phyloP scores from a whole-genome alignment of 805 yeast species.

The Candida krabiensis region DNA sequence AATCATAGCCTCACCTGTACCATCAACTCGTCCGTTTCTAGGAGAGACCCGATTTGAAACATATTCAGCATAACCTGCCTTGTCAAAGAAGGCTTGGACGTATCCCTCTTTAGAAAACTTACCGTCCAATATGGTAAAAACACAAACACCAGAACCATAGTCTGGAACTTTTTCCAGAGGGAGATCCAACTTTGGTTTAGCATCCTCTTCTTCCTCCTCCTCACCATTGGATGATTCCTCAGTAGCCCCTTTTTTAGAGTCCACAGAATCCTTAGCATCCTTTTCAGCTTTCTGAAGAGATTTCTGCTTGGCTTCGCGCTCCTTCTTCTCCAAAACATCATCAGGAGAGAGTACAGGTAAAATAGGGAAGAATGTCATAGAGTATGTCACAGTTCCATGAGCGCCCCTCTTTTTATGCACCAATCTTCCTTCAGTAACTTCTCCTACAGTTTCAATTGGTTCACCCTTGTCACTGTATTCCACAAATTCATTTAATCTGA shows the following conservation, averaged over 20 bases:
- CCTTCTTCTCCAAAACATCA: constrained; percentile 56
- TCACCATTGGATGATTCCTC: constrained; percentile 35
- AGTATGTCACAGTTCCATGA: constrained; percentile 75
- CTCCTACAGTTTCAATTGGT: constrained; percentile 58
- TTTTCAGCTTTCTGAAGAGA: constrained; percentile 27
- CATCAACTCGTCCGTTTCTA: constrained; percentile 33
- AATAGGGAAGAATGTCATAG: constrained; percentile 80
- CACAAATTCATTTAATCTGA: constrained; percentile 67
- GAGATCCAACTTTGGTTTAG: constrained; percentile 47
- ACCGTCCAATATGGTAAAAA: constrained; percentile 63
- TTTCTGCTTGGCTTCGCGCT: constrained; percentile 24
- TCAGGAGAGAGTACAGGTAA: constrained; percentile 76
- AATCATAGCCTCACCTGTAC: constrained; percentile 70
- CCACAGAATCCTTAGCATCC: constrained; percentile 33
- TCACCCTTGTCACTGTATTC: constrained; percentile 64
- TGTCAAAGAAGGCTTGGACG: constrained; percentile 78
- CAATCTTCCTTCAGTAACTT: constrained; percentile 59
- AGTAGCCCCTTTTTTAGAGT: too few species aligned
- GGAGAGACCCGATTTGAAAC: constrained; percentile 55
- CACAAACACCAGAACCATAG: constrained; percentile 74
- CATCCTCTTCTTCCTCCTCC: constrained; percentile 36
- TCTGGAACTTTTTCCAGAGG: constrained; percentile 56
- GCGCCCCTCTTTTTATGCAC: constrained; percentile 72
- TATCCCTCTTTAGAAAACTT: constrained; percentile 56
- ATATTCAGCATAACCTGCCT: constrained; percentile 63